phyloP scores from a whole-genome alignment of 192 early-diverging fungal genomes.

The Backusella australiensis region DNA sequence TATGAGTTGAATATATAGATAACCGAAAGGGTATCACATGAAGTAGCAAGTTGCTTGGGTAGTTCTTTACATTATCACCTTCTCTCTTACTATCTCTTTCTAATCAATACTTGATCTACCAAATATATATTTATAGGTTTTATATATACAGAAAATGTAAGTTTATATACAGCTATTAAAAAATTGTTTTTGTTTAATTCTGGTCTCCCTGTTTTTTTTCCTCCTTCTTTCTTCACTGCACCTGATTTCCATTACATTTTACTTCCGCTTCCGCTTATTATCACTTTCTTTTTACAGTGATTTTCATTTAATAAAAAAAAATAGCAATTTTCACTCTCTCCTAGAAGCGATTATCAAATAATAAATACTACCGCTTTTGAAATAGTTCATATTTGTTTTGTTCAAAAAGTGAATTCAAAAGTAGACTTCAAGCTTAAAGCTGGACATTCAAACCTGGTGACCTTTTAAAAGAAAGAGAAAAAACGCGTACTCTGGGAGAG shows the following conservation, averaged over 20 bases:
- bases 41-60: too few species aligned
- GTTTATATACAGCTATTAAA: too few species aligned
- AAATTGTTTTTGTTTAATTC: neutral
- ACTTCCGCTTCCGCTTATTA: neutral
- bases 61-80: too few species aligned
- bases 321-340: neutral
- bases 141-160: neutral
- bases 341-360: neutral
- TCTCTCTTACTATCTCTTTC: too few species aligned
- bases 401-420: neutral
- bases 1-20: neutral
- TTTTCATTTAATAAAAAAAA: neutral
- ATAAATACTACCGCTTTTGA: neutral
- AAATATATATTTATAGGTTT: neutral
- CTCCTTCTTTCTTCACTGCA: neutral
- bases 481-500: neutral
- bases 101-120: too few species aligned
- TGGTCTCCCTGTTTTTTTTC: neutral
- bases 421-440: neutral
- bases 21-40: too few species aligned
- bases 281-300: neutral
- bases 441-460: neutral
- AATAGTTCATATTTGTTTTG: neutral
- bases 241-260: neutral
- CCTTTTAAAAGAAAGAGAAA: neutral